Conservation (phyloP, 257 asterid species). For the Osmanthus fragrans region DNA sequence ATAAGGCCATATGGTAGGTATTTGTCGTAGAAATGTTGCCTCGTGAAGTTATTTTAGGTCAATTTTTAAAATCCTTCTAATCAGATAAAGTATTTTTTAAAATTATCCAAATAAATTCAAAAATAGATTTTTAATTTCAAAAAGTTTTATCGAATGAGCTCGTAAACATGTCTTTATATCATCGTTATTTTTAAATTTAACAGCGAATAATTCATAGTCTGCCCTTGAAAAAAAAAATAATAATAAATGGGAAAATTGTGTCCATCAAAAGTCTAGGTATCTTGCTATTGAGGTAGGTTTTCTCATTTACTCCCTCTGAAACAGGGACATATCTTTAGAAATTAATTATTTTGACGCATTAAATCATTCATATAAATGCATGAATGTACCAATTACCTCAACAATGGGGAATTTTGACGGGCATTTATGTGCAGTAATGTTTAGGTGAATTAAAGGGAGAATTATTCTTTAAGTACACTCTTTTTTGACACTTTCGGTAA, state of each 20-base stretch:
- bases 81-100: no score
- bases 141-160: no score
- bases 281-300: background rate
- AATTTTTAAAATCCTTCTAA: no score
- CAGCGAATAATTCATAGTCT: background rate
- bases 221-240: no score
- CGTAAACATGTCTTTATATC: background rate
- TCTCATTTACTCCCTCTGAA: background rate
- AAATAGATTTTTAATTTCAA: no score
- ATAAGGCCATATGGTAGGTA: no score
- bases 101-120: no score
- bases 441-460: background rate
- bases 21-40: no score
- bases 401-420: conserved; percentile 27
- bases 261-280: background rate
- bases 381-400: conserved; percentile 13
- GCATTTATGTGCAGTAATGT: conserved; percentile 6
- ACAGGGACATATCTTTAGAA: background rate
- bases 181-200: background rate
- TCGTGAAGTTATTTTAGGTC: no score
- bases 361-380: background rate
- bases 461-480: no score
- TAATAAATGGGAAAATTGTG: background rate
- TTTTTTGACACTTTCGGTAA: no score
- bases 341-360: background rate